These are phyloP conservation scores for Graphiopsis chlorocephala DNA, from an alignment of 2,329 filamentous ascomycete species.

Conservation along the genomic window DNA sequence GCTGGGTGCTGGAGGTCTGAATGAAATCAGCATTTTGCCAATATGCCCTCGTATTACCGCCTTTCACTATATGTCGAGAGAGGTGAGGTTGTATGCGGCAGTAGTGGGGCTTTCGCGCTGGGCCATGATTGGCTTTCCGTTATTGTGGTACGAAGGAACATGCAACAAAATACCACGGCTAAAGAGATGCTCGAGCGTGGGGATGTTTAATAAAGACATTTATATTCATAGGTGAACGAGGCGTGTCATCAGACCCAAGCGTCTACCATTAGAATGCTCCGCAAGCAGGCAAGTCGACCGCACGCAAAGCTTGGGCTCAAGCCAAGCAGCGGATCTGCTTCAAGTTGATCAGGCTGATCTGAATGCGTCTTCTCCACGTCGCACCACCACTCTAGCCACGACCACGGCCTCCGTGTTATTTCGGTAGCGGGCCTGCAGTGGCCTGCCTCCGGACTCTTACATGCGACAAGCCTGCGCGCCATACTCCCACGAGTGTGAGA, in stretches of 20 bases:
- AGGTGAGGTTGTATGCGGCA: background rate
- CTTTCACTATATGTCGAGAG: background rate
- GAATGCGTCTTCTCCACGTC: background rate
- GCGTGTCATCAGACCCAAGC: background rate
- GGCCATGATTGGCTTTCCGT: background rate
- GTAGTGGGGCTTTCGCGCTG: background rate
- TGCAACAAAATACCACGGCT: background rate
- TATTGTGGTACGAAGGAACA: background rate
- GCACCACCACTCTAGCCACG: background rate
- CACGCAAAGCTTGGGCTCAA: conserved; percentile 11
- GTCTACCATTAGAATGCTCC: background rate
- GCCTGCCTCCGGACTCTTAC: conserved; percentile 11
- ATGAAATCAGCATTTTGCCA: background rate
- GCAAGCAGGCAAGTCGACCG: background rate
- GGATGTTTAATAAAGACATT: background rate
- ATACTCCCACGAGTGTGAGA: background rate
- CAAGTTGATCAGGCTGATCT: conserved; percentile 13
- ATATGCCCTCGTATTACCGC: background rate
- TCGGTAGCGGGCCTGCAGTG: conserved; percentile 11
- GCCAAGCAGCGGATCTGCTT: conserved; percentile 5
- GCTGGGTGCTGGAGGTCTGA: background rate
- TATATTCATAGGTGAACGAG: background rate
- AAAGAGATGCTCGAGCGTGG: background rate
- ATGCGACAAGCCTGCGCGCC: conserved; percentile 9
- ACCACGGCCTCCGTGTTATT: conserved; percentile 11